Conservation (phyloP, 352 stramenopile species). For the Poterioochromonas sp. region DNA sequence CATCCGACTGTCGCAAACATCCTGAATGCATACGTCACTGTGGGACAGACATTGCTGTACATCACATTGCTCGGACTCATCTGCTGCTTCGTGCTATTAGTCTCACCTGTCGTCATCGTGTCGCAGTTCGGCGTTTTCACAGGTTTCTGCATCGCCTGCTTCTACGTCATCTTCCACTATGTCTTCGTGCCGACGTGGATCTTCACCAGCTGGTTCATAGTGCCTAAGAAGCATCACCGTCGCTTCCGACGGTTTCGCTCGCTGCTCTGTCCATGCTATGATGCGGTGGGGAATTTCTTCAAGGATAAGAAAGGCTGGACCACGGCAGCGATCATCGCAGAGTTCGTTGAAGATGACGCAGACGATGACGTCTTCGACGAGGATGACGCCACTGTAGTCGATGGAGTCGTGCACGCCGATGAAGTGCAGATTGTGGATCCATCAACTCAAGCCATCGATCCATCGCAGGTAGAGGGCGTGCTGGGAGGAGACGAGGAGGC, state of each 20-base stretch:
- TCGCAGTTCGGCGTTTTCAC: neutral
- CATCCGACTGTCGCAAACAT: neutral
- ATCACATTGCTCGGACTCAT: neutral
- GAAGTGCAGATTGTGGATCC: neutral
- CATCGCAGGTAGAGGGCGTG: neutral
- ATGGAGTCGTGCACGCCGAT: neutral
- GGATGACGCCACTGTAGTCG: neutral
- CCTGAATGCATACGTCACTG: neutral
- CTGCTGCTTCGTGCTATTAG: neutral
- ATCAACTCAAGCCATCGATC: neutral
- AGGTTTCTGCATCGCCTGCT: neutral
- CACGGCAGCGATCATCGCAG: too few species aligned
- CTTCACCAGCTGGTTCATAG: too few species aligned
- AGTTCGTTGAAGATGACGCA: neutral
- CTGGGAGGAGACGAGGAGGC: neutral
- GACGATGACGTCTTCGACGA: neutral
- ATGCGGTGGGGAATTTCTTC: too few species aligned
- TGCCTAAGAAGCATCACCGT: too few species aligned
- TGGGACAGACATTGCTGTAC: neutral
- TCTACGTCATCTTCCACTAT: neutral
- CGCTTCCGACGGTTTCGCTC: too few species aligned
- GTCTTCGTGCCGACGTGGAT: neutral
- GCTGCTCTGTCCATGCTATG: too few species aligned
- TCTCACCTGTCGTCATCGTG: neutral
- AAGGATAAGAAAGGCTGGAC: too few species aligned